Base-by-base conservation (phyloP, 148 eudicot genomes). In the Amaranthus palmeri region DNA sequence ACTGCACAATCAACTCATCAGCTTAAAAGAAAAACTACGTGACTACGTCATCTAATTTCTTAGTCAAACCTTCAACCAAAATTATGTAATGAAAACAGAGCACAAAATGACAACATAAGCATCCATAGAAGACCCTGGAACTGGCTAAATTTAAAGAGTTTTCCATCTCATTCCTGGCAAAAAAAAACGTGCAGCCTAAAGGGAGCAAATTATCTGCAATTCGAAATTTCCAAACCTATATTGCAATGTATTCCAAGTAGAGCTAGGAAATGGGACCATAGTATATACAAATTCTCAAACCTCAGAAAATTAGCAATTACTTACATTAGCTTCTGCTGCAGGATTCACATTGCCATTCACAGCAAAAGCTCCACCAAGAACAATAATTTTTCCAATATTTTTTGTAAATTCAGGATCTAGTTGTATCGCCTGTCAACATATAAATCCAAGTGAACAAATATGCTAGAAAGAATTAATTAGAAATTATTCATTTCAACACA, bases 341-440 rank as follows among this genome's bases (percentile, higher is more conserved):
- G 98, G 98, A 84, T 95, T 95, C 53, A 89, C 97, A 79, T 89
- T 95, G 74, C 98, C 97, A 79, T 91, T 93, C 61, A 93, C 93
- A 54, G 92, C 76, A 85, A 95, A 95, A 58, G 98, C 90, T 72
- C 98, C 98, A 36, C 98, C 98, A 77, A 95, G 93, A 81, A 95
- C 18, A 66, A 84, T 83, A 81, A 95, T 88, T 80, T 87, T 86
- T 45, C 87, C 89, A 58, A 95, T 75, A 57, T 90, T 88, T 78
- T 87, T 89, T 8, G 77, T 56, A 73, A 92, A 89, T 18, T 76
- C 73, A 70, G 93, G 90, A 77, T 92, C 99, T 46, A 73, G 76
- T 79, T 90, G 80, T 68, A 92, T 80, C 69, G 96, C 99, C 97
- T 95, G 82, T 51, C 64, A 7, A 70, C 61, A 54, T 70, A 70